phyloP scores from a whole-genome alignment of 768 basidiomycete species.

The Cyathus striatus region DNA sequence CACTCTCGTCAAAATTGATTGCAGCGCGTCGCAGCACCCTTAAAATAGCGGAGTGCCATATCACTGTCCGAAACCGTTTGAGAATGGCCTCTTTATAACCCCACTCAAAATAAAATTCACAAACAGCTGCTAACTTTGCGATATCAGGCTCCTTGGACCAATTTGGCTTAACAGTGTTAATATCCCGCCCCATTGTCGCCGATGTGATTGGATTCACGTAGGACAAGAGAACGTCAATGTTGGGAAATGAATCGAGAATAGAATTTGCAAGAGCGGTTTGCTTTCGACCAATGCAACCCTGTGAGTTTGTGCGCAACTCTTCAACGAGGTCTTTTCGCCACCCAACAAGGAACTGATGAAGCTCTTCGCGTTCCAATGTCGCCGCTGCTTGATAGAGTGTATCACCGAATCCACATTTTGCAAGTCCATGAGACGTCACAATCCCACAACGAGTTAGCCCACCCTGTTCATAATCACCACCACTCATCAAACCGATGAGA shows the following conservation, averaged over 20 bases:
- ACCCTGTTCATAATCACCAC: slow-evolving; percentile 83
- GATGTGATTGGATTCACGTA: slow-evolving; percentile 79
- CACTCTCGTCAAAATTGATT: slow-evolving; percentile 37
- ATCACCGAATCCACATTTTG: slow-evolving; percentile 78
- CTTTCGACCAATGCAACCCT: slow-evolving; percentile 59
- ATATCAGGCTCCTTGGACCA: slow-evolving; percentile 64
- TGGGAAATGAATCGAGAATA: slow-evolving; percentile 65
- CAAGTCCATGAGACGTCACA: slow-evolving; percentile 71
- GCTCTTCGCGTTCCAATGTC: slow-evolving; percentile 34
- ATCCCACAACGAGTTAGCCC: slow-evolving; percentile 67
- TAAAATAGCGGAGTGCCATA: slow-evolving; percentile 74
- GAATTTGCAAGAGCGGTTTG: slow-evolving; percentile 57
- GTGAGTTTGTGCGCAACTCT: slow-evolving; percentile 68
- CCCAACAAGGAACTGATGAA: slow-evolving; percentile 47
- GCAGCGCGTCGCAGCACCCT: slow-evolving; percentile 66
- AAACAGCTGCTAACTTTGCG: slow-evolving; percentile 66
- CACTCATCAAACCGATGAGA: slow-evolving; percentile 79
- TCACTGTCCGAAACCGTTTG: slow-evolving; percentile 76
- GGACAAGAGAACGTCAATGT: slow-evolving; percentile 66
- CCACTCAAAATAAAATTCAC: slow-evolving; percentile 92
- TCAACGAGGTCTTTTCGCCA: slow-evolving; percentile 62
- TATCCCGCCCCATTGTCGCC: slow-evolving; percentile 45
- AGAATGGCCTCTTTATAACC: slow-evolving; percentile 78
- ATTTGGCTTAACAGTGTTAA: slow-evolving; percentile 29
- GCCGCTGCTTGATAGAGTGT: slow-evolving; percentile 56